Conservation (phyloP, 179 eudicot genomes). For the Sideroxylon spinosum region DNA sequence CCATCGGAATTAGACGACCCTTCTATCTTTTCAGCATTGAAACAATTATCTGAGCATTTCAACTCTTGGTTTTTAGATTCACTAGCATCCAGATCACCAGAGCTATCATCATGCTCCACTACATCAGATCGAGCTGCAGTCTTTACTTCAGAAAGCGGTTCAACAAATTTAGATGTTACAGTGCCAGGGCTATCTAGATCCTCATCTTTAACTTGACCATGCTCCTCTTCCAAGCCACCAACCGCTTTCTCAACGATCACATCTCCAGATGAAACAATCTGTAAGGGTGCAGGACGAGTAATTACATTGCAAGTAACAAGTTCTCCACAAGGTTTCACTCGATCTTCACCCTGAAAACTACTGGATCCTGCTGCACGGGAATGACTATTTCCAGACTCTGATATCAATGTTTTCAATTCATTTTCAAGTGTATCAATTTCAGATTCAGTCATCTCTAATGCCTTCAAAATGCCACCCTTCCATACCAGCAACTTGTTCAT, state of each 20-base stretch:
- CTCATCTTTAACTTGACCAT: slow-evolving; percentile 32
- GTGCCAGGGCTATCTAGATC: slow-evolving; percentile 67
- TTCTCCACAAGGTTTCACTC: slow-evolving; percentile 33
- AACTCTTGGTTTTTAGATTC: slow-evolving; percentile 21
- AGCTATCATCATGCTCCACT: slow-evolving; percentile 18
- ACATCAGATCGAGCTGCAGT: slow-evolving; percentile 15
- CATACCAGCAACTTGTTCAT: slow-evolving; percentile 57
- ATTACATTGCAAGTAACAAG: slow-evolving; percentile 19
- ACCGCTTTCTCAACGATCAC: slow-evolving; percentile 24
- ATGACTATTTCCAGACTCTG: slow-evolving; percentile 28
- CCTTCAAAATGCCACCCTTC: slow-evolving; percentile 71
- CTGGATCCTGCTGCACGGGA: slow-evolving; percentile 39
- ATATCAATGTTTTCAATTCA: slow-evolving; percentile 55
- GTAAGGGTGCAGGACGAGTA: slow-evolving; percentile 40
- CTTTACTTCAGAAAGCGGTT: slow-evolving; percentile 29
- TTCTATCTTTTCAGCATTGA: slow-evolving; percentile 22
- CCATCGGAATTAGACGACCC: neutral
- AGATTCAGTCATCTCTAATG: slow-evolving; percentile 70
- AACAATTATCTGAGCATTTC: slow-evolving; percentile 17
- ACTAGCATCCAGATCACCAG: slow-evolving; percentile 19
- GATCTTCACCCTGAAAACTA: slow-evolving; percentile 30
- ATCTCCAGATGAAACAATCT: slow-evolving; percentile 36
- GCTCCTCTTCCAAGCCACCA: slow-evolving; percentile 26
- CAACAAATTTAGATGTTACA: slow-evolving; percentile 56
- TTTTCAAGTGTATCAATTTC: slow-evolving; percentile 86